Percentiles rank a stretch among this genome's conserved stretches.
Conservation (phyloP, 163 green algal species). For the Dunaliella salina region DNA sequence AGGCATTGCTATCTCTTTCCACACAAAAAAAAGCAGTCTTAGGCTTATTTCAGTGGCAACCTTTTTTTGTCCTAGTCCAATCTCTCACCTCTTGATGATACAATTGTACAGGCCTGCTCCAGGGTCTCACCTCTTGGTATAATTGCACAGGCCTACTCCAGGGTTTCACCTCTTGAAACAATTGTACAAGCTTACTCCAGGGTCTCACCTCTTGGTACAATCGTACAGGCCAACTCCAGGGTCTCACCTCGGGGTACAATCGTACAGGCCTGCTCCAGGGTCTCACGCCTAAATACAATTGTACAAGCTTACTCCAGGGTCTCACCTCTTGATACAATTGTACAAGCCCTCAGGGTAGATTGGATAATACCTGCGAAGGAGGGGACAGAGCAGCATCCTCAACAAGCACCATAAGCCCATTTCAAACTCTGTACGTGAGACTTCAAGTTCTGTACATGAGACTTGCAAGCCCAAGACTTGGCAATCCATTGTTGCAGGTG, state of each 20-base stretch:
- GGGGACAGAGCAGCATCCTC: too few species aligned
- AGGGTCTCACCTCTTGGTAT: constrained; percentile 56
- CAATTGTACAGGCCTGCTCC: constrained; percentile 62
- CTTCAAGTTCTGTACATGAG: too few species aligned
- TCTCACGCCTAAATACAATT: constrained; percentile 55
- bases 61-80: too few species aligned
- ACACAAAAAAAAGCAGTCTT: too few species aligned
- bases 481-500: too few species aligned
- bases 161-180: constrained; percentile 57
- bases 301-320: constrained; percentile 59
- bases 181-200: constrained; percentile 58
- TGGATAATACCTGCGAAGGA: constrained; percentile 48
- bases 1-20: too few species aligned
- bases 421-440: too few species aligned
- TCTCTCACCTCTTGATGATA: constrained; percentile 44
- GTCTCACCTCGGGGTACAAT: constrained; percentile 56
- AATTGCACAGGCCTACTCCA: constrained; percentile 63
- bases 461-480: too few species aligned
- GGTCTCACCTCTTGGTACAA: constrained; percentile 55
- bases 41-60: too few species aligned
- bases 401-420: too few species aligned
- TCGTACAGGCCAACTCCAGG: constrained; percentile 66
- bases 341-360: constrained; percentile 62
- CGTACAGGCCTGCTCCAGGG: constrained; percentile 65
- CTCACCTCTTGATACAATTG: constrained; percentile 55